phyloP scores from a whole-genome alignment of 208 protist genomes.

The Acanthamoeba lenticulata region DNA sequence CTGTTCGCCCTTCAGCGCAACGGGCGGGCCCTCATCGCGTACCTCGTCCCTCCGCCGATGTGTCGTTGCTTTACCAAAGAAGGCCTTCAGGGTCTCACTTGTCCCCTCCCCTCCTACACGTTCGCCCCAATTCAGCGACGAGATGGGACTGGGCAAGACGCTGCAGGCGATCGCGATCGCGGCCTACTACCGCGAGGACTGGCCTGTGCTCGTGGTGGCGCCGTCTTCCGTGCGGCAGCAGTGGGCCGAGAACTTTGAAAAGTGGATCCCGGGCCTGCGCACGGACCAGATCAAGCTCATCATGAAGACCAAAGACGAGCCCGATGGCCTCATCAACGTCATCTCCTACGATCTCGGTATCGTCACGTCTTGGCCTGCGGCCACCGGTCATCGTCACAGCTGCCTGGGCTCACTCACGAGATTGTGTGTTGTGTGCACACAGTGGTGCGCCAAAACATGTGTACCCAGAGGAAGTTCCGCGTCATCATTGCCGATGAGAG shows the following conservation, averaged over 20 bases:
- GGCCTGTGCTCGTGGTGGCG: slow-evolving; percentile 90
- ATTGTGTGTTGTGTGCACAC: no score
- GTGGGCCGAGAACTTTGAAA: slow-evolving; percentile 62
- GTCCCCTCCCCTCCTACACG: neutral
- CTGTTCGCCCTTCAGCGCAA: slow-evolving; percentile 11
- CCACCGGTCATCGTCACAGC: neutral
- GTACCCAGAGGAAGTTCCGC: slow-evolving; percentile 83
- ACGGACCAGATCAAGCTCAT: slow-evolving; percentile 83
- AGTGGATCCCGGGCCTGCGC: slow-evolving; percentile 73
- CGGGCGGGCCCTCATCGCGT: slow-evolving; percentile 32
- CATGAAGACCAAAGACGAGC: slow-evolving; percentile 73
- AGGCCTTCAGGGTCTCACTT: neutral
- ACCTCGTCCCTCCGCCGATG: neutral
- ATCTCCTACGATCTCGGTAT: slow-evolving; percentile 85
- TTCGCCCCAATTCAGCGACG: slow-evolving; percentile 83
- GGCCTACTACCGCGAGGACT: slow-evolving; percentile 92
- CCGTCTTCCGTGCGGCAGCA: slow-evolving; percentile 69
- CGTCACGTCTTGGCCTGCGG: neutral
- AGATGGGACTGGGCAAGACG: slow-evolving; percentile 98
- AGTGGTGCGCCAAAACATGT: neutral
- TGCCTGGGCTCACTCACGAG: no score
- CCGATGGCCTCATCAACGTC: slow-evolving; percentile 78
- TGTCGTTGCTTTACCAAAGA: neutral
- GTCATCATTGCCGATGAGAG: slow-evolving; percentile 95
- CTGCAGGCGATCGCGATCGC: slow-evolving; percentile 94